These are phyloP conservation scores for Fusarium praegraminearum DNA, from an alignment of 2,329 filamentous ascomycete genomes.

Conservation along the genomic window DNA sequence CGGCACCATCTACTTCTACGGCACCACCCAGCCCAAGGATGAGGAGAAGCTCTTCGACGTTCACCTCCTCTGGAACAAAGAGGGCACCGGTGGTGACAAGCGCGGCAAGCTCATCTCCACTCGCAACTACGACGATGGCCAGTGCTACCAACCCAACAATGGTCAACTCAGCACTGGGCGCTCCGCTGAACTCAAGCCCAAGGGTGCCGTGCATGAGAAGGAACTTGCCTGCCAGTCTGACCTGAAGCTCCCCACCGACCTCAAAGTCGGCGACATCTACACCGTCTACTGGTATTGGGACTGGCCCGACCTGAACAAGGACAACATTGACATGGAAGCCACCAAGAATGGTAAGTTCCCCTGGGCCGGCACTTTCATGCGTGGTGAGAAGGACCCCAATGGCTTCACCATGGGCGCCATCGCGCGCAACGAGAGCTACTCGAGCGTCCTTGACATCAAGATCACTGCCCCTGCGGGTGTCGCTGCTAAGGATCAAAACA, in stretches of 20 bases:
- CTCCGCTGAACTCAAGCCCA: slow-evolving; percentile 65
- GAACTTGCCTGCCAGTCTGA: slow-evolving; percentile 86
- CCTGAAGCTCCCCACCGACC: slow-evolving; percentile 77
- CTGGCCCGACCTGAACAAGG: slow-evolving; percentile 75
- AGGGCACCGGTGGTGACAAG: slow-evolving; percentile 83
- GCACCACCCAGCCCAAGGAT: slow-evolving; percentile 69
- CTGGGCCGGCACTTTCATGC: slow-evolving; percentile 57
- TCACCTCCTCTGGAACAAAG: slow-evolving; percentile 80
- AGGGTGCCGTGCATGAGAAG: slow-evolving; percentile 64
- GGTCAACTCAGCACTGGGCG: slow-evolving; percentile 69
- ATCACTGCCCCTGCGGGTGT: slow-evolving; percentile 48
- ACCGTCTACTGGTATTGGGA: slow-evolving; percentile 98
- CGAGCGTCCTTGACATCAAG: slow-evolving; percentile 57
- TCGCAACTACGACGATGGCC: slow-evolving; percentile 88
- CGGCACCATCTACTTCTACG: slow-evolving; percentile 81
- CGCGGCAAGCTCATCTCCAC: slow-evolving; percentile 81
- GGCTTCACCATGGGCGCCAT: slow-evolving; percentile 54
- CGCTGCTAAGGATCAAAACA: slow-evolving; percentile 39
- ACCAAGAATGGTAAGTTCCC: slow-evolving; percentile 58
- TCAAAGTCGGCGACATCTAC: slow-evolving; percentile 72
- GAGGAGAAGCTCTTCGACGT: slow-evolving; percentile 70
- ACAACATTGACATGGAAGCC: slow-evolving; percentile 55
- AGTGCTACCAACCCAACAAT: slow-evolving; percentile 85
- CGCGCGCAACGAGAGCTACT: slow-evolving; percentile 56
- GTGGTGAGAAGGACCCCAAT: slow-evolving; percentile 53